Conservation (phyloP, 2,329 filamentous ascomycete genomes). For the Colletotrichum eremochloae region DNA sequence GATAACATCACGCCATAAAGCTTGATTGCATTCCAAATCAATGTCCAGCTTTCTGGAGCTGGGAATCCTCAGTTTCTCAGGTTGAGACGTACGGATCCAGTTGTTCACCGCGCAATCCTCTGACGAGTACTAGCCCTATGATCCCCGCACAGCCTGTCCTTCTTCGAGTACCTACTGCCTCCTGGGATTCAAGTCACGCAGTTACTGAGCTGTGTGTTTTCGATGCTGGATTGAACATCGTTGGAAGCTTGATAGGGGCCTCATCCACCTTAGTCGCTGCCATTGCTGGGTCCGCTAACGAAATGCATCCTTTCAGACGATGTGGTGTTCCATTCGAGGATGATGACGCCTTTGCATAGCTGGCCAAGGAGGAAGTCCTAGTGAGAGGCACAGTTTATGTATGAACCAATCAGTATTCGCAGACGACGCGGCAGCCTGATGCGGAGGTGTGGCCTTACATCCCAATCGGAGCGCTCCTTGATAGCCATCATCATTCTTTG, state of each 20-base stretch:
- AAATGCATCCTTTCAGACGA: no score
- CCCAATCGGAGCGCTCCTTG: no score
- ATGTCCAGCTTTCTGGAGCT: background rate
- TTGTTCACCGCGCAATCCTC: background rate
- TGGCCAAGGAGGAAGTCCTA: background rate
- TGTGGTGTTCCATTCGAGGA: background rate
- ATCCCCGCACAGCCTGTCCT: background rate
- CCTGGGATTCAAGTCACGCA: no score
- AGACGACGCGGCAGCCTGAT: background rate
- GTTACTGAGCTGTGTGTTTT: no score
- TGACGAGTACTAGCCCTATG: background rate
- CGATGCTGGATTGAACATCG: no score
- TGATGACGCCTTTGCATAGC: background rate
- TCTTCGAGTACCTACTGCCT: background rate
- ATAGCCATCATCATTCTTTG: no score
- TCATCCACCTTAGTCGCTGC: no score
- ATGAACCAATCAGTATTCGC: background rate
- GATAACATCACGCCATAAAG: background rate
- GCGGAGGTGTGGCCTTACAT: no score
- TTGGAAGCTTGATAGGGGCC: no score
- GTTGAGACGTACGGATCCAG: background rate
- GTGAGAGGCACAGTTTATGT: background rate
- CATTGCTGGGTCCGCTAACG: no score
- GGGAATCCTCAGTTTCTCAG: no score
- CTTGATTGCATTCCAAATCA: background rate